Conservation (phyloP, 192 early-diverging fungal genomes). For the Entrophospora sp. region DNA sequence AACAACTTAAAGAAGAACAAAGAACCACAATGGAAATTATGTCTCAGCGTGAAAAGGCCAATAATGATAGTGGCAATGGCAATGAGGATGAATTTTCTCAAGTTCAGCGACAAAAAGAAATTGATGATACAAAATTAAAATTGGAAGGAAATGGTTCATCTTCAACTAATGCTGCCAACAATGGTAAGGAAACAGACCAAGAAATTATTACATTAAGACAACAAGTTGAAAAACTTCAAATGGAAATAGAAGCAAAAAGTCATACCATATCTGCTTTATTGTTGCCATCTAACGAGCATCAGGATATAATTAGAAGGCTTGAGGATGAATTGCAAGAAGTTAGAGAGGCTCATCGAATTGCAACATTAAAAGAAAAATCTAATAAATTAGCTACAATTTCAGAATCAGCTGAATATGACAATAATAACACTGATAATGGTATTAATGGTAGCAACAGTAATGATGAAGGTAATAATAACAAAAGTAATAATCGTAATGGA, state of each 20-base stretch:
- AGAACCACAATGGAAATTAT: not conserved
- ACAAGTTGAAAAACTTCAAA: conserved; percentile 17
- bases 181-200: not conserved
- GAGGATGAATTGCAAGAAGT: conserved; percentile 2
- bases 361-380: not conserved
- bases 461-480: no score
- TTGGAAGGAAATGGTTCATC: not conserved
- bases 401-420: no score
- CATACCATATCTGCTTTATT: conserved; percentile 18
- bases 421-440: no score
- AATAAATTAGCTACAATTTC: not conserved
- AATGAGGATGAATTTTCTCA: not conserved
- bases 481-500: no score
- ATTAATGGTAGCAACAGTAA: no score
- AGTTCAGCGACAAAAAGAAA: not conserved
- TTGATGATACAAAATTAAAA: not conserved
- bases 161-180: not conserved
- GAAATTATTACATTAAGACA: not conserved
- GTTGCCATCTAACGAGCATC: not conserved
- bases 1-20: conserved; percentile 1
- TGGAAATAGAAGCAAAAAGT: conserved; percentile 16
- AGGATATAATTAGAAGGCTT: conserved; percentile 5
- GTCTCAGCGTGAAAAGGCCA: not conserved
- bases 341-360: conserved; percentile 3
- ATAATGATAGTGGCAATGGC: not conserved